Conservation (phyloP, 805 yeast species). For the Metschnikowia drakensbergensis region DNA sequence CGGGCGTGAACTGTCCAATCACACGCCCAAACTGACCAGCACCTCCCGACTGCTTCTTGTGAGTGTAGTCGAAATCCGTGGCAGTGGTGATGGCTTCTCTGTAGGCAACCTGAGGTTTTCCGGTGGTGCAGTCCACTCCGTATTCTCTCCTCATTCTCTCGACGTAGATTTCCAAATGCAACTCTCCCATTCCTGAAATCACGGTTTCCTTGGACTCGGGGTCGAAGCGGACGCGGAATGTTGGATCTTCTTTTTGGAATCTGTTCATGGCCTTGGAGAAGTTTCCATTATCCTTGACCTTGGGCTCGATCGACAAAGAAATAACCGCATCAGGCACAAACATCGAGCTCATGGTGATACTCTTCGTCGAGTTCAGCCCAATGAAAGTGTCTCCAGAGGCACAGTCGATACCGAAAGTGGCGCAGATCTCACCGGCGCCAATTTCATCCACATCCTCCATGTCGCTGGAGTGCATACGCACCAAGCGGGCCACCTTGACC, state of each 20-base stretch:
- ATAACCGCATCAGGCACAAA: slow-evolving; percentile 98
- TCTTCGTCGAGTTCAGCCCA: slow-evolving; percentile 59
- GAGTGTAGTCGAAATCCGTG: slow-evolving; percentile 85
- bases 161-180: slow-evolving; percentile 94
- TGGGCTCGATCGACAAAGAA: slow-evolving; percentile 85
- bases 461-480: slow-evolving; percentile 97
- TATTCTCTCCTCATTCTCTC: slow-evolving; percentile 98
- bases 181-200: slow-evolving; percentile 97
- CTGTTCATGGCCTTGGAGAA: slow-evolving; percentile 96
- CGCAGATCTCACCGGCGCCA: slow-evolving; percentile 98
- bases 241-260: slow-evolving; percentile 98
- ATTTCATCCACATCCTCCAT: slow-evolving; percentile 97
- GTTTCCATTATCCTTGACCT: slow-evolving; percentile 76
- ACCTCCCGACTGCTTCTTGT: slow-evolving; percentile 98
- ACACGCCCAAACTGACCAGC: slow-evolving; percentile 99
- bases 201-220: slow-evolving; percentile 90
- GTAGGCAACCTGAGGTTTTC: slow-evolving; percentile 97
- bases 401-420: slow-evolving; percentile 98
- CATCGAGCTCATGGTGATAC: slow-evolving; percentile 95
- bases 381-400: slow-evolving; percentile 98
- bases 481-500: slow-evolving; percentile 88
- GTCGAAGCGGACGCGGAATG: slow-evolving; percentile 90
- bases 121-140: slow-evolving; percentile 90
- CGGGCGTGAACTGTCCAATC: slow-evolving; percentile 71
- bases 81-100: slow-evolving; percentile 82